Percentiles rank a stretch among this genome's conserved stretches.
phyloP scores from a whole-genome alignment of 2,329 filamentous ascomycete species.

The Apiospora aurea region DNA sequence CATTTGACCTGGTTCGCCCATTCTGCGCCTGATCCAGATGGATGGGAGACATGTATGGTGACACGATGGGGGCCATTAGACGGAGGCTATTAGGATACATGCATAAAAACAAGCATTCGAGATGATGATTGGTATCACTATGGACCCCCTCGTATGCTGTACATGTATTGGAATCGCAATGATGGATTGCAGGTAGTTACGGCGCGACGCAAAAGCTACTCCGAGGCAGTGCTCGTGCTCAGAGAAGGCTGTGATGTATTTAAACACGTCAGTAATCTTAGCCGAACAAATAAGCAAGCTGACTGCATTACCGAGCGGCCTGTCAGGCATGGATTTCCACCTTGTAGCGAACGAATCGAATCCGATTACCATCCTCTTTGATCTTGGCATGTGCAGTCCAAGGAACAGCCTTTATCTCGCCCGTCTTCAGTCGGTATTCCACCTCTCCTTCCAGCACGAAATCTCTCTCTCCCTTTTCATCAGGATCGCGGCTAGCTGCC shows the following conservation, averaged over 20 bases:
- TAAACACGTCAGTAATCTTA: neutral
- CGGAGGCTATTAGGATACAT: too few species aligned
- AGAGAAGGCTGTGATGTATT: neutral
- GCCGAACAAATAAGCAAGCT: neutral
- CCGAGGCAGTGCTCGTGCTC: too few species aligned
- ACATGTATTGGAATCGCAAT: neutral
- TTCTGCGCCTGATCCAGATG: too few species aligned
- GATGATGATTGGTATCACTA: too few species aligned
- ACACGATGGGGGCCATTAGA: too few species aligned
- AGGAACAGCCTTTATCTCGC: neutral
- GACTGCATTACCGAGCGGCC: neutral
- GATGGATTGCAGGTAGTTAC: neutral
- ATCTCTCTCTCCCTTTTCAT: neutral
- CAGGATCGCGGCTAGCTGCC: fast-evolving
- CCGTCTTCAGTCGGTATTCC: neutral
- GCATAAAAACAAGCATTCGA: too few species aligned
- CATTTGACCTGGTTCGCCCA: too few species aligned
- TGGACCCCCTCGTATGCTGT: too few species aligned
- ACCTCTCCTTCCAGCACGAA: neutral
- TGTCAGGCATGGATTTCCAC: neutral
- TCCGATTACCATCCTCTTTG: neutral
- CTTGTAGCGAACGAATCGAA: neutral
- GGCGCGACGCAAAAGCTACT: too few species aligned
- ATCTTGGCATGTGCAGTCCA: neutral
- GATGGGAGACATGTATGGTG: too few species aligned